Evolutionary conservation across 192 early-diverging fungal species (phyloP).

Genomic region (Coemansia sp.): DNA sequence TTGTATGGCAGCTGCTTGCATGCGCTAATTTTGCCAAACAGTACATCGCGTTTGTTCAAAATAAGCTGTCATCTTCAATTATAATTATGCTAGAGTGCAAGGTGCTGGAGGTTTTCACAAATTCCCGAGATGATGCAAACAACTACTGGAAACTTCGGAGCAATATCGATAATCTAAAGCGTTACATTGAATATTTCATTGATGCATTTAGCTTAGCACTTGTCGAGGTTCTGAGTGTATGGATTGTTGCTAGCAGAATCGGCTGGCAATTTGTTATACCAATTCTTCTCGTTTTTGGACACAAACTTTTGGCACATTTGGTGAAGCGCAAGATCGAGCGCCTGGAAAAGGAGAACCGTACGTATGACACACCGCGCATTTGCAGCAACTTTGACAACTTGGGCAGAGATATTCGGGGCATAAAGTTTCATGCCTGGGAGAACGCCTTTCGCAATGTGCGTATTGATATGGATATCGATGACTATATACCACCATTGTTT

Average conservation of each 20-base stretch:
- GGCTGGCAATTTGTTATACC: constrained; percentile 38
- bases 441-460: constrained; percentile 18
- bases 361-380: constrained; percentile 1
- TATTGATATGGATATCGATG: constrained; percentile 5
- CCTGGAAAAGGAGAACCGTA: not conserved
- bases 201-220: not conserved
- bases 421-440: constrained; percentile 70
- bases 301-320: constrained; percentile 7
- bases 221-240: constrained; percentile 12
- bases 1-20: not conserved
- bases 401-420: constrained; percentile 58
- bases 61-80: not conserved
- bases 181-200: no score
- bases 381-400: constrained; percentile 4
- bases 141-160: not conserved
- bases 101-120: not conserved
- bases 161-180: no score
- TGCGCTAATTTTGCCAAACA: not conserved
- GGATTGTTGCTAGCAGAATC: constrained; percentile 27
- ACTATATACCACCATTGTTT: constrained; percentile 18
- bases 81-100: not conserved
- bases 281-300: constrained; percentile 10
- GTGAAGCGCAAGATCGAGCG: not conserved
- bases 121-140: not conserved
- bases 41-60: not conserved